A percentile compares a stretch with the other conserved stretches of the same genome.
Conservation (phyloP, 768 basidiomycete genomes). For the Boletus sp. region DNA sequence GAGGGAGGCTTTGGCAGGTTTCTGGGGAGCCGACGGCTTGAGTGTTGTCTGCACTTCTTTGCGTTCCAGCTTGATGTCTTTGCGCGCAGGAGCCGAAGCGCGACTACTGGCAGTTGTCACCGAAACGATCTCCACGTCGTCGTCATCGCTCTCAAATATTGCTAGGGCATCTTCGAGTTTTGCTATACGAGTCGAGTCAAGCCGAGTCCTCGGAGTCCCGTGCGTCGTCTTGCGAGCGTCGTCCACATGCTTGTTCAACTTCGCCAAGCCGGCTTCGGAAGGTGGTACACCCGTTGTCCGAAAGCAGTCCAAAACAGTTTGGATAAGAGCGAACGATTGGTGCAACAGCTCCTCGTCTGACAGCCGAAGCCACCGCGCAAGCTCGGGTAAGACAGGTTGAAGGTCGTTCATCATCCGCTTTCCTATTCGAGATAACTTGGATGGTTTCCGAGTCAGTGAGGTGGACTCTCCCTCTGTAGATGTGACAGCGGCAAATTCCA, state of each 20-base stretch:
- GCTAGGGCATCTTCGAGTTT: constrained; percentile 65
- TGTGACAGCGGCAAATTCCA: constrained; percentile 58
- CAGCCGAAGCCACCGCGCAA: constrained; percentile 85
- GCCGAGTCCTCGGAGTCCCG: constrained; percentile 46
- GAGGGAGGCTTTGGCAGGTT: constrained; percentile 13
- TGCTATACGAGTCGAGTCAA: constrained; percentile 53
- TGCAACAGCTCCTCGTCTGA: constrained; percentile 91
- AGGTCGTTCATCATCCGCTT: constrained; percentile 75
- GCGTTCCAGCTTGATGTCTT: constrained; percentile 12
- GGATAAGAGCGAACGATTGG: constrained; percentile 81
- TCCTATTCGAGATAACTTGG: constrained; percentile 57
- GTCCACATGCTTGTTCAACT: constrained; percentile 63
- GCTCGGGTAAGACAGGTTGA: constrained; percentile 73
- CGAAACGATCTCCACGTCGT: constrained; percentile 55
- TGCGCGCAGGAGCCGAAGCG: constrained; percentile 6
- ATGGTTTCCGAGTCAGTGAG: constrained; percentile 29
- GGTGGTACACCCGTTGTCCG: constrained; percentile 57
- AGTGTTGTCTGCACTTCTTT: constrained; percentile 23
- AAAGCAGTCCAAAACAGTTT: constrained; percentile 76
- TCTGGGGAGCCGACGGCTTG: constrained; percentile 13
- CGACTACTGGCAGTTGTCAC: constrained; percentile 26
- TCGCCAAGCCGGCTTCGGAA: constrained; percentile 51
- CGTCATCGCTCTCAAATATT: constrained; percentile 60
- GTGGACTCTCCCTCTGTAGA: constrained; percentile 20
- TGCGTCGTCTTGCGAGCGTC: constrained; percentile 51